A percentile compares a stretch with the other conserved stretches of the same genome.
Evolutionary conservation across 176 grass and related monocot genomes (phyloP).

Genomic region (Leersia perrieri): DNA sequence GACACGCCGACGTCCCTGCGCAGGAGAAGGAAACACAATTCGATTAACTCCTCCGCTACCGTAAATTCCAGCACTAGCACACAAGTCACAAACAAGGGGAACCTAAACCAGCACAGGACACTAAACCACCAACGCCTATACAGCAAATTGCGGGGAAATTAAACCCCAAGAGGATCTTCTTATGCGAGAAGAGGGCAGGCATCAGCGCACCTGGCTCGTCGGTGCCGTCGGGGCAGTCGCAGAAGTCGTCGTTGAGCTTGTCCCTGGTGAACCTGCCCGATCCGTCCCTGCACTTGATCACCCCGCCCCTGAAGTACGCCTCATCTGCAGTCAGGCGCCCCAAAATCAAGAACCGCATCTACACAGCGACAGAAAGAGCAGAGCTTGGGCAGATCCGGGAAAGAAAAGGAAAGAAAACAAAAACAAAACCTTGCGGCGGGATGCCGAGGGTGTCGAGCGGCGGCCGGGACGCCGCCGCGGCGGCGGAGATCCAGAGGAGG

Average conservation of each 20-base stretch:
- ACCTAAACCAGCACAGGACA: not conserved
- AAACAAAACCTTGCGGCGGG: constrained; percentile 52
- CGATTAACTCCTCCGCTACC: not conserved
- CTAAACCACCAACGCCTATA: not conserved
- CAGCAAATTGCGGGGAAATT: not conserved
- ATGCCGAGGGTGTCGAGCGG: constrained; percentile 64
- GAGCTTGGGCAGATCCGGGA: constrained; percentile 30
- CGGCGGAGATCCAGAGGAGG: constrained; percentile 24
- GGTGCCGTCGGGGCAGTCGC: constrained; percentile 92
- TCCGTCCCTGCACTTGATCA: constrained; percentile 95
- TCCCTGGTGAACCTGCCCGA: constrained; percentile 76
- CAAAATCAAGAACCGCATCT: constrained; percentile 38
- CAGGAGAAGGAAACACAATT: constrained; percentile 16
- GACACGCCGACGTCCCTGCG: constrained; percentile 90
- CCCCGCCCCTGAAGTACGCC: constrained; percentile 66
- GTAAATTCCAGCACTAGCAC: not conserved
- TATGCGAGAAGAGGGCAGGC: not conserved
- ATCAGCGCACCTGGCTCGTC: constrained; percentile 99
- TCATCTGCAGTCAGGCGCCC: constrained; percentile 54
- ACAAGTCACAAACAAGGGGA: not conserved
- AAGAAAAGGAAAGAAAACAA: no score
- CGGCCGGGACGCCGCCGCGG: constrained; percentile 32
- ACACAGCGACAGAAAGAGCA: not conserved
- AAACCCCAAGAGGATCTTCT: not conserved
- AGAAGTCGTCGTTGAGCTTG: constrained; percentile 95